Percentiles rank a stretch among this genome's conserved stretches.
Conservation (phyloP, 768 basidiomycete species). For the Flagelloscypha sp. region DNA sequence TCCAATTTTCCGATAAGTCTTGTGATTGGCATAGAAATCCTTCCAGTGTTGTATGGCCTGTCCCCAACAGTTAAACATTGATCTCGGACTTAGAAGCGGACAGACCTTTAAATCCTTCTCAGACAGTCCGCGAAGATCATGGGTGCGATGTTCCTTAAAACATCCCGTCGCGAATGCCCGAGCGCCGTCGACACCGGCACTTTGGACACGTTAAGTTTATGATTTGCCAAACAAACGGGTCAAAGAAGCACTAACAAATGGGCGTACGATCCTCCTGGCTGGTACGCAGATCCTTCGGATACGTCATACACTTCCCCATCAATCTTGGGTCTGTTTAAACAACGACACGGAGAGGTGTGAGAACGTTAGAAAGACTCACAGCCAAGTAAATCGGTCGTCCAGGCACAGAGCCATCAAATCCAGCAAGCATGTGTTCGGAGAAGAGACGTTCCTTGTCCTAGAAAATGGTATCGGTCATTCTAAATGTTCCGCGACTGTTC, state of each 20-base stretch:
- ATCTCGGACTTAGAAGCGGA: conserved; percentile 9
- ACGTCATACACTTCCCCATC: conserved; percentile 94
- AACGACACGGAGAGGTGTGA: conserved; percentile 6
- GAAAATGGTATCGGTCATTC: conserved; percentile 7
- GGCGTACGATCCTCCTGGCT: conserved; percentile 76
- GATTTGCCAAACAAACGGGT: conserved; percentile 14
- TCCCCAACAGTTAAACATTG: conserved; percentile 4
- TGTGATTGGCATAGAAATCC: conserved; percentile 75
- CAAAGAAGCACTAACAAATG: conserved; percentile 7
- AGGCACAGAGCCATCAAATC: conserved; percentile 63
- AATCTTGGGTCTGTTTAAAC: conserved; percentile 42
- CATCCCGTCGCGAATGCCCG: conserved; percentile 92
- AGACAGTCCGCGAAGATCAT: conserved; percentile 79
- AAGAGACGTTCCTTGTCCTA: conserved; percentile 60
- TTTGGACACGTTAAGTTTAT: conserved; percentile 21
- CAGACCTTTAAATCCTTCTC: conserved; percentile 64
- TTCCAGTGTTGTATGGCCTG: conserved; percentile 86
- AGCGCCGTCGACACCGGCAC: conserved; percentile 84
- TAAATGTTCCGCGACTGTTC: background rate
- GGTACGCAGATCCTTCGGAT: conserved; percentile 70
- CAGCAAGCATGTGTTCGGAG: conserved; percentile 58
- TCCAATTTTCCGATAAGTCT: conserved; percentile 73
- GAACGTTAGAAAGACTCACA: conserved; percentile 34
- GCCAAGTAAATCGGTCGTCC: conserved; percentile 77
- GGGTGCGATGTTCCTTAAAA: conserved; percentile 82